Evolutionary conservation across 306 rosid species (phyloP).

Genomic region (Malus fusca): DNA sequence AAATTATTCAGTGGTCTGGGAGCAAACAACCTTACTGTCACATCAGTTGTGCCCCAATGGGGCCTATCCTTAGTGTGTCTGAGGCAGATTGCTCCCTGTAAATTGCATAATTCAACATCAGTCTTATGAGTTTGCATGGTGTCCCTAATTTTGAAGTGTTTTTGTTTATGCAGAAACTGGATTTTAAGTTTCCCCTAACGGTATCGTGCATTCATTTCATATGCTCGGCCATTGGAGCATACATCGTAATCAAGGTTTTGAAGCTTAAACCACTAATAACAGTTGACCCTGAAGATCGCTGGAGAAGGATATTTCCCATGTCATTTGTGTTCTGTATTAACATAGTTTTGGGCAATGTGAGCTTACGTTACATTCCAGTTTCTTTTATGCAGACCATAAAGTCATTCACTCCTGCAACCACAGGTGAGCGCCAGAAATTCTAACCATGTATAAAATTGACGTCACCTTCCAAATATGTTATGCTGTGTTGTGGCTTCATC

Average conservation of each 20-base stretch:
- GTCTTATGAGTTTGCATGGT: background rate
- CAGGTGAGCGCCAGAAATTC: constrained; percentile 42
- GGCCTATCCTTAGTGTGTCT: background rate
- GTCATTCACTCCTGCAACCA: constrained; percentile 97
- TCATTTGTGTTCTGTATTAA: constrained; percentile 96
- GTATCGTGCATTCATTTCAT: constrained; percentile 89
- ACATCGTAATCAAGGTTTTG: constrained; percentile 67
- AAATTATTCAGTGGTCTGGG: background rate
- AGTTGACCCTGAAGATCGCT: constrained; percentile 86
- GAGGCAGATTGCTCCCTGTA: background rate
- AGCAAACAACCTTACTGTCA: background rate
- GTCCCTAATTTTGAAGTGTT: background rate
- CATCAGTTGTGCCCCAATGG: background rate
- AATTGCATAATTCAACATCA: background rate
- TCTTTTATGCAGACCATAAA: constrained; percentile 98
- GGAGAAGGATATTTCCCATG: constrained; percentile 97
- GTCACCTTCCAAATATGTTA: background rate
- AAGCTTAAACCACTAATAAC: constrained; percentile 78
- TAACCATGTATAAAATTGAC: background rate
- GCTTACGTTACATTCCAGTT: constrained; percentile 92
- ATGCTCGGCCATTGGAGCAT: constrained; percentile 86
- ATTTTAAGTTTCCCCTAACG: constrained; percentile 89
- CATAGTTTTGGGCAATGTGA: constrained; percentile 93
- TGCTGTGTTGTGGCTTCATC: constrained; percentile 15
- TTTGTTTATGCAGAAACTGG: constrained; percentile 62